phyloP scores from a whole-genome alignment of 2,329 filamentous ascomycete species.

The Calonectria leucothoes region DNA sequence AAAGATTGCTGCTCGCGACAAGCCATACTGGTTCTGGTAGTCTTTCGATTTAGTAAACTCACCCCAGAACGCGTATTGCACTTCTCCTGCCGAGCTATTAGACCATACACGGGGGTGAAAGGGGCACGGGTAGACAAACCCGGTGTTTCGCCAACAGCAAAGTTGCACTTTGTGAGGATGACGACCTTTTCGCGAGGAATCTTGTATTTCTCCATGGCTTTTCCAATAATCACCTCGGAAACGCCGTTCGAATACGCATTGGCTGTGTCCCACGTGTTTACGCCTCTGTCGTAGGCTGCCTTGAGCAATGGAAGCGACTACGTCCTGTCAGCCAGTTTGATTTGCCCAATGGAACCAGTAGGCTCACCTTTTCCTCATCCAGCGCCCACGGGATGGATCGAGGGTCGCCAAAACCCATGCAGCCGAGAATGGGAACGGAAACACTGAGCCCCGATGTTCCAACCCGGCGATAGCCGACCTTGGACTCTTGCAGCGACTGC shows the following conservation, averaged over 20 bases:
- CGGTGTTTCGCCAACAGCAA: conserved; percentile 57
- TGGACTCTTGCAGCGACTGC: neutral
- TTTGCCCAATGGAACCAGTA: neutral
- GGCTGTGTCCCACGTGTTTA: conserved; percentile 46
- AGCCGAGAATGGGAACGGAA: conserved; percentile 22
- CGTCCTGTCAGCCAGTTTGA: neutral
- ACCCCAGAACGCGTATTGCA: neutral
- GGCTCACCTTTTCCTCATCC: neutral
- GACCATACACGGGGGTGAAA: neutral
- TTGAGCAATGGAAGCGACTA: conserved; percentile 21
- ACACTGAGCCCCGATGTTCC: conserved; percentile 15
- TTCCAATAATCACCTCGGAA: conserved; percentile 65
- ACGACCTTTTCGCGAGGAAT: conserved; percentile 68
- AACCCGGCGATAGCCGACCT: conserved; percentile 8
- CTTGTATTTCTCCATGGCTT: conserved; percentile 69
- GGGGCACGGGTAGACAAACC: neutral
- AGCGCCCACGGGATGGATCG: neutral
- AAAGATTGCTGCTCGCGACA: conserved; percentile 33
- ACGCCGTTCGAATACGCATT: conserved; percentile 67
- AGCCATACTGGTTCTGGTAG: conserved; percentile 36
- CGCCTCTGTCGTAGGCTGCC: conserved; percentile 17
- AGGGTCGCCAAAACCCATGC: conserved; percentile 14
- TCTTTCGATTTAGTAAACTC: conserved; percentile 7
- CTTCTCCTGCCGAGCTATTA: neutral
- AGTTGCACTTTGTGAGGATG: conserved; percentile 67